Conservation (phyloP, 2,329 filamentous ascomycete genomes). For the Calonectria crousiana region DNA sequence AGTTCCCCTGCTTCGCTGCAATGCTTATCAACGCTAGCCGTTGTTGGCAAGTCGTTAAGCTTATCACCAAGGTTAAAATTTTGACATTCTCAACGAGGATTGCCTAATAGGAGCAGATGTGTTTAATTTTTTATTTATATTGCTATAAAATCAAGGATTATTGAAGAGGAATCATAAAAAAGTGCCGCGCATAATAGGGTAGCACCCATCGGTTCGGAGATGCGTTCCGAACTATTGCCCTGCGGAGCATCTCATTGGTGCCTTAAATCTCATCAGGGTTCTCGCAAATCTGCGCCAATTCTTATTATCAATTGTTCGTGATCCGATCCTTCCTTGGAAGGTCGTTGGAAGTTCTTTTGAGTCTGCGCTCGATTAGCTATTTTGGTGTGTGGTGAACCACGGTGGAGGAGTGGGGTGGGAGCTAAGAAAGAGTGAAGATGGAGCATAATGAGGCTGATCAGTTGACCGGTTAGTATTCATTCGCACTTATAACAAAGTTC, state of each 20-base stretch:
- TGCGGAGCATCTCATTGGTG: background rate
- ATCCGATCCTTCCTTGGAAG: background rate
- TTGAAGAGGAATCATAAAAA: background rate
- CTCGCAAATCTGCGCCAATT: background rate
- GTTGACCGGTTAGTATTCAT: background rate
- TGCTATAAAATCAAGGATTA: background rate
- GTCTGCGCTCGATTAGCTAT: background rate
- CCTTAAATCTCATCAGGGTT: background rate
- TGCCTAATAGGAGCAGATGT: background rate
- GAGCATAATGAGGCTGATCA: background rate
- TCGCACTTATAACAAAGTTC: no score
- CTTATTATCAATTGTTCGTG: background rate
- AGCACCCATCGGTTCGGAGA: background rate
- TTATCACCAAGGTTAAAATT: conserved; percentile 11
- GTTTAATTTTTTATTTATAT: background rate
- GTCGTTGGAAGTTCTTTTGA: background rate
- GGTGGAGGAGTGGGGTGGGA: background rate
- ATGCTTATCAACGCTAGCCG: background rate
- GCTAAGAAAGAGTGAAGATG: background rate
- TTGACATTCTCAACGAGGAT: background rate
- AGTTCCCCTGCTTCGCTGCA: background rate
- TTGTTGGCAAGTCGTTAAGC: conserved; percentile 4
- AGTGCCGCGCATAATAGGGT: background rate
- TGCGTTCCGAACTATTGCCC: background rate
- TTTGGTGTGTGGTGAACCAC: background rate